Evolutionary conservation across 495 filamentous ascomycete genomes (phyloP).

Genomic region (Platismatia glauca): DNA sequence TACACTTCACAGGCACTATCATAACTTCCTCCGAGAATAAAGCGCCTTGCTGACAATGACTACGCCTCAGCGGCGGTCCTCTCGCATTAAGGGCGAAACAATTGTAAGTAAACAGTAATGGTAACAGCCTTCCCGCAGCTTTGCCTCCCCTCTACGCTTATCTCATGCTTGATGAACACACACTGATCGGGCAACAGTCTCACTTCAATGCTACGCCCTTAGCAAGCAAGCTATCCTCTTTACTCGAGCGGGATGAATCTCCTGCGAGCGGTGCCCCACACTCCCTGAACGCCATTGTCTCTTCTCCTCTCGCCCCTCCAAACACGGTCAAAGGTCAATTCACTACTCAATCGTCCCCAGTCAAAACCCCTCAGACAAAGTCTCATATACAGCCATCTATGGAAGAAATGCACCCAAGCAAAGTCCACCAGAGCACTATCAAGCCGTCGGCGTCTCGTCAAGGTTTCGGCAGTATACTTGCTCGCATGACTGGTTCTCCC

Average conservation of each 20-base stretch:
- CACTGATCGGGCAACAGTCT: background rate
- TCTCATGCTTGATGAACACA: background rate
- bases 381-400: constrained; percentile 39
- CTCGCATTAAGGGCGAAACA: constrained; percentile 16
- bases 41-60: constrained; percentile 4
- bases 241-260: constrained; percentile 36
- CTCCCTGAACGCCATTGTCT: constrained; percentile 30
- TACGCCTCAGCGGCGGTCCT: constrained; percentile 20
- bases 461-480: constrained; percentile 32
- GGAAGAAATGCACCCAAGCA: constrained; percentile 73
- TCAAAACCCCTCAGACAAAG: constrained; percentile 43
- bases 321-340: constrained; percentile 28
- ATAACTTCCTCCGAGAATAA: too few relatives aligned
- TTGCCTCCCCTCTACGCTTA: background rate
- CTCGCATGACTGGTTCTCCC: constrained; percentile 10
- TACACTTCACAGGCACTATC: background rate
- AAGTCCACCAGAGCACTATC: constrained; percentile 60
- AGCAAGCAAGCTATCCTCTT: constrained; percentile 31
- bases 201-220: constrained; percentile 1
- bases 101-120: constrained; percentile 4
- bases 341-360: constrained; percentile 31
- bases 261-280: constrained; percentile 15
- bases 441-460: constrained; percentile 53
- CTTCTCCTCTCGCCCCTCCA: constrained; percentile 37
- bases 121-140: background rate